Conservation (phyloP, 371 early-diverging fungal species). For the Coemansia sp. region DNA sequence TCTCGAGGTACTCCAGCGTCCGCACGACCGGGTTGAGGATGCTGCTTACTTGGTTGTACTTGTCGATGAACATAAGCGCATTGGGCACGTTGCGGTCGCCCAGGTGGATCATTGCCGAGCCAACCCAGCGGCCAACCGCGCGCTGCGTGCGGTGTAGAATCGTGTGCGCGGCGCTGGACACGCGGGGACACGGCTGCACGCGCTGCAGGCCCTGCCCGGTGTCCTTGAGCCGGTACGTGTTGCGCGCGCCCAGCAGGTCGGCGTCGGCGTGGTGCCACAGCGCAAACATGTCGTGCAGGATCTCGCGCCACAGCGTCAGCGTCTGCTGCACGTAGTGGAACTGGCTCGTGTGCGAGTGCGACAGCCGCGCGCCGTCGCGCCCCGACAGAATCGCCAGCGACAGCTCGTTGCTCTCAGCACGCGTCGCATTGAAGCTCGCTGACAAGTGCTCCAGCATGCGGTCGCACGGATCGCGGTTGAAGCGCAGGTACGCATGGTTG, state of each 20-base stretch:
- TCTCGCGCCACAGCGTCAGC: conserved; percentile 90
- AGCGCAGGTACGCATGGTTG: conserved; percentile 89
- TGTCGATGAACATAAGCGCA: conserved; percentile 95
- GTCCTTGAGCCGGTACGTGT: conserved; percentile 83
- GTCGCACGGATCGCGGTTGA: conserved; percentile 92
- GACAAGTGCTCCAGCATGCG: conserved; percentile 82
- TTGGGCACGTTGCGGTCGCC: conserved; percentile 93
- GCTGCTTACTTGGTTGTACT: conserved; percentile 93
- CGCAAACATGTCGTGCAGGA: conserved; percentile 94
- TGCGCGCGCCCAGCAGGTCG: conserved; percentile 72
- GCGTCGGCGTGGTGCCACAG: conserved; percentile 90
- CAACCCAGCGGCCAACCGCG: conserved; percentile 89
- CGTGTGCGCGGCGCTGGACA: conserved; percentile 82
- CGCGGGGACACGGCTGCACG: conserved; percentile 77
- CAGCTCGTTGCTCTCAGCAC: conserved; percentile 57
- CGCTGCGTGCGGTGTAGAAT: conserved; percentile 86
- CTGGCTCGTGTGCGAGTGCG: conserved; percentile 90
- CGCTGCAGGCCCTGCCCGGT: conserved; percentile 97
- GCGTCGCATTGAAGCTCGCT: conserved; percentile 63
- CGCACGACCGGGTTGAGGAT: conserved; percentile 86
- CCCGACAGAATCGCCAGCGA: conserved; percentile 85
- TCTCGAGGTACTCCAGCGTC: conserved; percentile 72
- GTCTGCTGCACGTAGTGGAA: conserved; percentile 93
- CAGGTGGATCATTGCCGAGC: conserved; percentile 91
- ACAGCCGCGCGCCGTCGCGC: conserved; percentile 80